Base-by-base conservation (phyloP, 345 rosid species). In the Camelina laxa region DNA sequence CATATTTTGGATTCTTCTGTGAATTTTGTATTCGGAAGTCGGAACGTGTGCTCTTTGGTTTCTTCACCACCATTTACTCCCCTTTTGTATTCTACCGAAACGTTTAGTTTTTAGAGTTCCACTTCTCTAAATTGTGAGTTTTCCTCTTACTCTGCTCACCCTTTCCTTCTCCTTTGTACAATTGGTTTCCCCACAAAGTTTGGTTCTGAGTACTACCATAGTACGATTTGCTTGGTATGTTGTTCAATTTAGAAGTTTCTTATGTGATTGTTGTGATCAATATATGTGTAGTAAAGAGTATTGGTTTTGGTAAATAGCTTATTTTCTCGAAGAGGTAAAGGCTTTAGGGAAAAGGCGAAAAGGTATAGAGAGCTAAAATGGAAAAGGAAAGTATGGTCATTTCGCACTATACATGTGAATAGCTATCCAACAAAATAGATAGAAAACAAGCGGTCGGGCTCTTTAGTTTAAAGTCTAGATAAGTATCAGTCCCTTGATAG, bases 361-460 rank as follows among this genome's bases (percentile, higher is more conserved):
- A 59, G 11, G 10, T 55, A 20, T 44, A 42, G 33, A 20, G 62
- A 56, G 45, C 67, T 67, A 60, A 69, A 51, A 42, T 17, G 53
- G 47, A 10, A 68, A 51, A 2, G 13, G 13, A 41, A 41, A 30
- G 79, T 69, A 60, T 60, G 74, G 80, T 76, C 80, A 60, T 33
- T n/a, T 30, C 12, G 1, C 58, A 54, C 64, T 69, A 27, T 27
- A n/a, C 75, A 69, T 61, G 74, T 69, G 63, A 53, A 54, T 3
- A 42, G 24, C 65, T 62, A 76, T 17, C 44, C 17, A 69, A 76
- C 75, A 76, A 76, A 27, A 49, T 24, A 45, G 80, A 62, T 47
- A 76, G 21, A 22, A 75, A 69, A 76, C 75, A 76, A 76, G 74
- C 68, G 61, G 79, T 75, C 74, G 74, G 50, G 36, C 57, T 75